Evolutionary conservation across 164 flowering plant species (phyloP).

Genomic region (Liquidambar formosana): DNA sequence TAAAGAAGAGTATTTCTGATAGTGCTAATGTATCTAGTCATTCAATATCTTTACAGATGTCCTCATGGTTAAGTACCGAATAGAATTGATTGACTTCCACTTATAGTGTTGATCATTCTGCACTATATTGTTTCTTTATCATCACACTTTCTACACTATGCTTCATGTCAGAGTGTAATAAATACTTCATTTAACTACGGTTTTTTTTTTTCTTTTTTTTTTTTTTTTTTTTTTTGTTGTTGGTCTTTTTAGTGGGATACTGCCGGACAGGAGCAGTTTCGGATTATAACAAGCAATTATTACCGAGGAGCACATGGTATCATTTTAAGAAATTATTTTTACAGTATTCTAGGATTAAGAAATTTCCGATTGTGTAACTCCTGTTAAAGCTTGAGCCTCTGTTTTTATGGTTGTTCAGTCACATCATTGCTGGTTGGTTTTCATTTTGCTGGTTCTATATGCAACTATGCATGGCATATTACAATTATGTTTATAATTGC

Average conservation of each 20-base stretch:
- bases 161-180: background rate
- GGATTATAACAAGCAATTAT: slow-evolving; percentile 80
- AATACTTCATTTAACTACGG: background rate
- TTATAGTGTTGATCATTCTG: too few relatives aligned
- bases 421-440: background rate
- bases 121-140: too few relatives aligned
- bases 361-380: background rate
- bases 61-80: too few relatives aligned
- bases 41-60: too few relatives aligned
- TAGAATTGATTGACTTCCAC: too few relatives aligned
- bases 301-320: slow-evolving; percentile 87
- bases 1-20: too few relatives aligned
- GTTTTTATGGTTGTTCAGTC: background rate
- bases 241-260: slow-evolving; percentile 71
- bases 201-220: too few relatives aligned
- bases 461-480: background rate
- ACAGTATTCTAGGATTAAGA: background rate
- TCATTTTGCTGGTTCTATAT: background rate
- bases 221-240: background rate
- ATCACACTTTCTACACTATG: too few relatives aligned
- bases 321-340: slow-evolving; percentile 44
- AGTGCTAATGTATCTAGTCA: too few relatives aligned
- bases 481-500: background rate
- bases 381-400: background rate
- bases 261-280: slow-evolving; percentile 80